phyloP scores from a whole-genome alignment of 2,329 filamentous ascomycete species.

The Coniochaeta sp. region DNA sequence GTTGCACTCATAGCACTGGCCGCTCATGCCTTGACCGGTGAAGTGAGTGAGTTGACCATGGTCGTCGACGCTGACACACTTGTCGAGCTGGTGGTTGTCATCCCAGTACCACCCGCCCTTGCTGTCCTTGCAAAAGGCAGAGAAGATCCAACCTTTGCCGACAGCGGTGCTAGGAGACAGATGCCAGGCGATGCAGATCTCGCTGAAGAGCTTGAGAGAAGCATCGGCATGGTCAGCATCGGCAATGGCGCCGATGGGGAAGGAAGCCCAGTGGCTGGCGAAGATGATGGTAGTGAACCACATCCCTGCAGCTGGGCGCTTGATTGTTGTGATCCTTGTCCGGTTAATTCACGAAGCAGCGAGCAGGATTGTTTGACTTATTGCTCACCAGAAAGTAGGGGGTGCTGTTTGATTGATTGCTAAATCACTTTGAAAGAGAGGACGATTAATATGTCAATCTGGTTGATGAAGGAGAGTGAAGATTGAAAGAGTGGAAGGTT shows the following conservation, averaged over 20 bases:
- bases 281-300: neutral
- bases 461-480: too few species aligned
- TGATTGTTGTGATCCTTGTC: too few species aligned
- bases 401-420: too few species aligned
- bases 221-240: neutral
- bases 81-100: neutral
- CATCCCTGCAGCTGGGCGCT: too few species aligned
- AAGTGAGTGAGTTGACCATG: neutral
- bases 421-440: too few species aligned
- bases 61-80: neutral
- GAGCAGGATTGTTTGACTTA: too few species aligned
- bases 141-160: neutral
- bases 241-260: neutral
- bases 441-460: too few species aligned
- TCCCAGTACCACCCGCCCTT: neutral
- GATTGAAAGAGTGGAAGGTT: too few species aligned
- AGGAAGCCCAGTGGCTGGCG: neutral
- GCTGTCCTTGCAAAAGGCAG: neutral
- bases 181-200: neutral
- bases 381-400: too few species aligned
- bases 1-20: neutral
- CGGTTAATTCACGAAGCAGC: too few species aligned
- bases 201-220: neutral
- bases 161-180: neutral
- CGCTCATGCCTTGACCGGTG: neutral